These are phyloP conservation scores for Botrytis fragariae DNA, from an alignment of 2,329 filamentous ascomycete species.

Conservation along the genomic window DNA sequence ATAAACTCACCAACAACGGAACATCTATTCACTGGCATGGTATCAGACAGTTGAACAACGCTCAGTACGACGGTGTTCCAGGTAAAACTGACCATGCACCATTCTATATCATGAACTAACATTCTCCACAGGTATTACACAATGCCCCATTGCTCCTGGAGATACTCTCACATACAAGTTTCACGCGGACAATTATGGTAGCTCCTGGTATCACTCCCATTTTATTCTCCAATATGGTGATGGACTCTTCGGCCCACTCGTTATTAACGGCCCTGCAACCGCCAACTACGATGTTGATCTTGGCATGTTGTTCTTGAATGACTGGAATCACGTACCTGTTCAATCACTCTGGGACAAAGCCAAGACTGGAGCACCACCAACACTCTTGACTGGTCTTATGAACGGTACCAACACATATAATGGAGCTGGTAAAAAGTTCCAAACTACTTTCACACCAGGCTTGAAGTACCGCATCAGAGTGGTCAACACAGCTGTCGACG, in stretches of 20 bases:
- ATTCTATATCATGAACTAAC: not conserved
- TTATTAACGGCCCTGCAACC: conserved; percentile 35
- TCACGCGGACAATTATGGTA: conserved; percentile 36
- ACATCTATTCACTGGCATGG: conserved; percentile 54
- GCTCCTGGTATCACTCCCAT: conserved; percentile 52
- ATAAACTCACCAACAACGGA: conserved; percentile 42
- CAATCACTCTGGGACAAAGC: conserved; percentile 39
- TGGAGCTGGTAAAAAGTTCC: conserved; percentile 18
- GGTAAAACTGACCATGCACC: conserved; percentile 22
- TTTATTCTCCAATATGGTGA: conserved; percentile 45
- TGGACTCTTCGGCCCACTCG: conserved; percentile 50
- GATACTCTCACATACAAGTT: conserved; percentile 40
- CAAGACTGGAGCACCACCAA: conserved; percentile 1
- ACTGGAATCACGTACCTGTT: conserved; percentile 36
- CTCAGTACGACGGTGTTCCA: conserved; percentile 41
- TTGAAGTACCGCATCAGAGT: conserved; percentile 47
- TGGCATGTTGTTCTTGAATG: conserved; percentile 18
- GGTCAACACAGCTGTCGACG: conserved; percentile 45
- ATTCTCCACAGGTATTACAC: conserved; percentile 41
- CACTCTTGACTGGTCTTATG: conserved; percentile 46
- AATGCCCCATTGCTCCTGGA: conserved; percentile 47
- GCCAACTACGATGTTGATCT: conserved; percentile 23
- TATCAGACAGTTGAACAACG: conserved; percentile 44
- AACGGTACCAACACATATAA: conserved; percentile 42
- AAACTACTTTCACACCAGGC: conserved; percentile 9